These are phyloP conservation scores for Pseudognaphalium luteoalbum DNA, from an alignment of 129 eudicot genomes.

Conservation along the genomic window DNA sequence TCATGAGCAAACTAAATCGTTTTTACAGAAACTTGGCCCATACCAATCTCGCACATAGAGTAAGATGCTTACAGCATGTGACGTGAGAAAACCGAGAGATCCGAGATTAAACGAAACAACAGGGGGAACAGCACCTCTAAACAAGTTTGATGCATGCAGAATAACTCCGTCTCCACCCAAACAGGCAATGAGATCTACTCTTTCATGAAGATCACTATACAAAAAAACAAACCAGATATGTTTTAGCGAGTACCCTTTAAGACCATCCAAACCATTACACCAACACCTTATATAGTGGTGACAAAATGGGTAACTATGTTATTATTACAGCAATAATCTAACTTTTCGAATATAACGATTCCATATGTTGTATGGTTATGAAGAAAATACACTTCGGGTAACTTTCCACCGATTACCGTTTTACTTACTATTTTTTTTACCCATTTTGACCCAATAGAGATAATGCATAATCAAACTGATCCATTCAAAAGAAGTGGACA, in stretches of 20 bases:
- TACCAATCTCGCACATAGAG: constrained; percentile 3
- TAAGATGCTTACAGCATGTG: constrained; percentile 70
- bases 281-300: background rate
- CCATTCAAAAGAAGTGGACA: background rate
- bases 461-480: background rate
- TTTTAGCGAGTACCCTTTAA: constrained; percentile 23
- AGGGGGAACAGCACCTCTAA: constrained; percentile 97
- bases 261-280: background rate
- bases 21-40: background rate
- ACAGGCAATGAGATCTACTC: constrained; percentile 92
- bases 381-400: background rate
- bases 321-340: too few species aligned
- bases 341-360: background rate
- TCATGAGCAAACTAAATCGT: background rate
- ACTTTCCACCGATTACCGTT: background rate
- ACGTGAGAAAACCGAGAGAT: constrained; percentile 95
- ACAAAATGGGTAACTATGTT: background rate
- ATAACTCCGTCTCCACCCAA: constrained; percentile 99
- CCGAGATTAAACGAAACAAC: constrained; percentile 97
- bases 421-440: background rate
- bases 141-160: constrained; percentile 94
- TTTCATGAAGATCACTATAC: constrained; percentile 94
- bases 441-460: background rate
- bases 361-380: background rate
- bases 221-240: constrained; percentile 17